Evolutionary conservation across 148 eudicot species (phyloP), one percentile per base, ranked within the genome.

Genomic region (Silene latifolia): DNA sequence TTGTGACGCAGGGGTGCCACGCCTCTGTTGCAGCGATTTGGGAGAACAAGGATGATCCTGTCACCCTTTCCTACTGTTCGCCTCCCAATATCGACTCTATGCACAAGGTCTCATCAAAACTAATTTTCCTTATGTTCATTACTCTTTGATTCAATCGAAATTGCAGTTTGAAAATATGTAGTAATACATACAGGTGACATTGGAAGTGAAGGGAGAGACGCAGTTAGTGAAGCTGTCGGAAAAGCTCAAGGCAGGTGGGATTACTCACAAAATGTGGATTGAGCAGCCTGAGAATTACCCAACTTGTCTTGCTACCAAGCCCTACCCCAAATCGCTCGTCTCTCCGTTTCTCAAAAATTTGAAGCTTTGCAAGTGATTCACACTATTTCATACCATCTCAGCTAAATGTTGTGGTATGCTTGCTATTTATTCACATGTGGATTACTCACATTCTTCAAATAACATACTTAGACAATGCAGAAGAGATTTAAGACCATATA

Each of bases 251-350:
- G 83, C 83, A 6, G 81, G 74, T 24, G 87, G 81, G 59, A 85
- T 93, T 74, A 79, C 79, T 59, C 92, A 93, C 80, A 90, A 87
- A 75, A 78, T 93, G 70, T 93, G 98, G 98, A 89, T 93, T 1
- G 98, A 93, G 77, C 98, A 89, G 75, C 96, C 98, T 18, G 98
- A 93, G 86, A 93, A 93, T 69, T 69, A 84, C 59, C 90, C 96
- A 0, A 90, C 98, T 5, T 93, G 98, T 64, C 82, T 93, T 48
- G 96, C 98, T 39, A 86, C 93, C 21, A 93, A 89, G 72, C 97
- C 98, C 0, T 93, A 89, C 76, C 94, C 98, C 2, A 93, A 93
- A 80, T 86, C 98, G 6, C 0, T 82, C 0, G 94, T 89, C 1
- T 87, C 94, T 0, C 73, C 86, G 27, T 91, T 82, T 78, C 89